Conservation (phyloP, 257 asterid genomes). For the Ligustrum vulgare region DNA sequence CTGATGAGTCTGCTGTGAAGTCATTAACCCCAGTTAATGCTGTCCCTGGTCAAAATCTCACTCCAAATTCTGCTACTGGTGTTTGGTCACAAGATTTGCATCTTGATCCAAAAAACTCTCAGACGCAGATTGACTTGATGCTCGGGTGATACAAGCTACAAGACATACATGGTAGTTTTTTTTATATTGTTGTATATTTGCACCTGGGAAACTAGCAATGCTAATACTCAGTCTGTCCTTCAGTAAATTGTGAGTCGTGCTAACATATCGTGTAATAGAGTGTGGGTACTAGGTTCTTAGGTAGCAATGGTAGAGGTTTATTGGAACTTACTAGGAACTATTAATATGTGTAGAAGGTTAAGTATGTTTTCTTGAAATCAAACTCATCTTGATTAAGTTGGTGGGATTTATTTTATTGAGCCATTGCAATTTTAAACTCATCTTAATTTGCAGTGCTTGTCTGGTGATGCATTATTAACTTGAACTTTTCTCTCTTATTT, state of each 20-base stretch:
- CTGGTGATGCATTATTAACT: background rate
- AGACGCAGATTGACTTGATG: slow-evolving; percentile 75
- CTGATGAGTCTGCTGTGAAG: background rate
- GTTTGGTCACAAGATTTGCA: slow-evolving; percentile 63
- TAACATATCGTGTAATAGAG: background rate
- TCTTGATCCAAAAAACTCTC: slow-evolving; percentile 51
- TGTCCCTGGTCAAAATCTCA: slow-evolving; percentile 39
- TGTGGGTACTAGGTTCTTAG: background rate
- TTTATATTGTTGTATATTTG: slow-evolving; percentile 57
- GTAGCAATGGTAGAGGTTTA: background rate
- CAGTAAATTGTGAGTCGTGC: background rate
- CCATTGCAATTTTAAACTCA: background rate
- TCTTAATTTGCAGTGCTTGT: background rate
- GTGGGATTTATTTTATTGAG: slow-evolving; percentile 3
- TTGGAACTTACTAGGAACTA: slow-evolving; percentile 1
- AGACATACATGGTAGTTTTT: slow-evolving; percentile 38
- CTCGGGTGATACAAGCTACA: slow-evolving; percentile 61
- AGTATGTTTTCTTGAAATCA: background rate
- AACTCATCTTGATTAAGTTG: background rate
- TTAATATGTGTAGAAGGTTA: background rate
- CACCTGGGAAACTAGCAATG: background rate
- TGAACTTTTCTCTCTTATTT: background rate
- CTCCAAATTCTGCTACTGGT: slow-evolving; percentile 42
- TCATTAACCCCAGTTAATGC: slow-evolving; percentile 2
- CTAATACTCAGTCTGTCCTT: background rate